Evolutionary conservation across 805 yeast species (phyloP), one percentile per base, ranked within the genome.

Genomic region (Hanseniaspora occidentalis): DNA sequence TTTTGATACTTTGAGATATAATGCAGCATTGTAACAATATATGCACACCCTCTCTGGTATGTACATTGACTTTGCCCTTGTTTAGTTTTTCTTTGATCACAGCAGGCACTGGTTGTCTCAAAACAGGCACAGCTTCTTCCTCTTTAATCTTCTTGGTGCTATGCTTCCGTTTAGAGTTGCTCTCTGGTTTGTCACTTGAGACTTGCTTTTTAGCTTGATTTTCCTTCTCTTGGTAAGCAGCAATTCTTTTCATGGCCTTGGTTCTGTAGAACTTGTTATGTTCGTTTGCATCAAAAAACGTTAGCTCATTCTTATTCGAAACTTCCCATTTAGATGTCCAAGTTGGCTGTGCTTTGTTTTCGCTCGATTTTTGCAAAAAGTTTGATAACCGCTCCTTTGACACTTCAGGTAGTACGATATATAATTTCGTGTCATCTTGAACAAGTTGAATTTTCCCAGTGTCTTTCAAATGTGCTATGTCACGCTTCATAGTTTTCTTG

Each of bases 11-110:
- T 45, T 79, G 77, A 3, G 79, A 71, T 16, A 84, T 77, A 10
- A 81, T 74, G 11, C 80, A 80, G 2, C 79, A 70, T 45, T 84
- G 68, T 47, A 76, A 72, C 31, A 85, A 61, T 2, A 66, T 61
- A 18, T 77, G 70, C 1, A 73, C 65, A 44, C 80, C 79, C 4
- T 62, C 48, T 36, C 65, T 62, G 23, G 63, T 55, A 2, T 57
- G 56, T 16, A 56, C 44, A 34, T 54, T 54, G 41, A 29, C 18
- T 8, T n/a, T 16, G 8, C 33, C 33, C 33, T 29, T 22, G 11
- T 14, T 11, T 2, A 19, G 20, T 20, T 29, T 17, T 31, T 34
- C n/a, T 16, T 27, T 35, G 31, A 21, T 7, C 19, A 6, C 9
- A 3, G n/a, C 22, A n/a, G 13, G 20, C 37, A n/a, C 19, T 20